Evolutionary conservation across 2,329 filamentous ascomycete genomes (phyloP).

Genomic region (Fusarium globosum): DNA sequence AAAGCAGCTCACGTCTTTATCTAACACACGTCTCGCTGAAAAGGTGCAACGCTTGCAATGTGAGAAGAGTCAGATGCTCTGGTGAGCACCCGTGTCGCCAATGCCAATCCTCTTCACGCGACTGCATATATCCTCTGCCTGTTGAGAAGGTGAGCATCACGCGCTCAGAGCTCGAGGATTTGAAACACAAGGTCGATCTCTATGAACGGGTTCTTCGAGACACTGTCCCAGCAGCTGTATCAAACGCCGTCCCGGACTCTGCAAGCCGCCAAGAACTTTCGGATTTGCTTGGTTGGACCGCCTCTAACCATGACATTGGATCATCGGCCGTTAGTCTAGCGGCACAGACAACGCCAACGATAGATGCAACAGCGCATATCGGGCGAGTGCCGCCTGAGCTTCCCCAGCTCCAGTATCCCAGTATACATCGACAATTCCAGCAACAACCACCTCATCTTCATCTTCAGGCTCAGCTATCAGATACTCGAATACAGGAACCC

Average conservation of each 20-base stretch:
- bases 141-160: constrained; percentile 58
- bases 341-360: constrained; percentile 14
- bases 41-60: constrained; percentile 65
- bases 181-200: constrained; percentile 53
- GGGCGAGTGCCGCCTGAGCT: constrained; percentile 14
- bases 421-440: constrained; percentile 27
- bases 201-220: constrained; percentile 55
- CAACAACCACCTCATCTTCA: constrained; percentile 11
- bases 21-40: constrained; percentile 18
- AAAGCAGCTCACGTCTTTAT: constrained; percentile 9
- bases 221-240: constrained; percentile 45
- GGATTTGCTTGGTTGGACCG: constrained; percentile 39
- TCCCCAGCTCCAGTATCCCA: constrained; percentile 29
- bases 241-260: constrained; percentile 43
- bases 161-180: constrained; percentile 54
- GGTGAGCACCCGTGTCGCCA: constrained; percentile 61
- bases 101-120: constrained; percentile 56
- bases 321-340: constrained; percentile 9
- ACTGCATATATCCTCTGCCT: constrained; percentile 60
- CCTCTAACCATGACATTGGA: constrained; percentile 23
- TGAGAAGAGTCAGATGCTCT: constrained; percentile 64
- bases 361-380: constrained; percentile 8
- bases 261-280: constrained; percentile 50
- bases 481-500: constrained; percentile 22
- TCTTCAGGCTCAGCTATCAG: constrained; percentile 12